Evolutionary conservation across 495 filamentous ascomycete genomes (phyloP), one percentile per base, ranked within the genome.

Genomic region (Tuber melanosporum): DNA sequence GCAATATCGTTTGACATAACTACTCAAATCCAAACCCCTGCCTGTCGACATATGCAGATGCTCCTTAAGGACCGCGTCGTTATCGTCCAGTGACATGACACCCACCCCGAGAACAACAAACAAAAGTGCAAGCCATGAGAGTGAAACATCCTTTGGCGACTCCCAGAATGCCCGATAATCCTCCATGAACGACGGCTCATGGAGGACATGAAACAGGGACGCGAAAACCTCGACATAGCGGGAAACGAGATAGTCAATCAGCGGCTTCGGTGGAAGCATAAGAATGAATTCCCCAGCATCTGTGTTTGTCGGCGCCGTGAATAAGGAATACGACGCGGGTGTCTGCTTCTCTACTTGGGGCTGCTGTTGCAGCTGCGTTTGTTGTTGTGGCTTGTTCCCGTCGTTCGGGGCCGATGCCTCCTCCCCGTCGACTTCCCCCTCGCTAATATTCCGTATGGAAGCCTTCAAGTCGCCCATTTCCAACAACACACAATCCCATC

Each of bases 261-360:
- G 26, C 12, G 57, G 57, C n/a, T 66, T 66, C 26, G 57, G 57
- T 8, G 57, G 57, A 32, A 66, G 57, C 57, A 66, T 66, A 7
- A 66, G 57, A 66, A 66, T 66, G 12, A 66, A 66, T 66, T 66
- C 57, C n/a, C 57, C 57, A 66, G 57, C 57, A 66, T 66, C 57
- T 15, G 57, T 66, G 3, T 66, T 66, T 66, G 57, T 66, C 57
- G 57, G 57, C n/a, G 57, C 57, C 14, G 57, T 66, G 26, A 66
- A 66, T 1, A 66, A 32, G 57, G 57, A 66, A 66, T 66, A 66
- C n/a, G 57, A 66, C 12, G 26, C 12, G 57, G 57, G 57, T 26
- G 57, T 66, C n/a, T 66, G 57, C 57, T 66, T 66, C n/a, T 66
- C 57, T 66, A 66, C 57, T 26, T 66, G 52, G 9, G 52, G n/a